phyloP scores from a whole-genome alignment of 2,329 filamentous ascomycete genomes.

The Fusarium xylarioides region DNA sequence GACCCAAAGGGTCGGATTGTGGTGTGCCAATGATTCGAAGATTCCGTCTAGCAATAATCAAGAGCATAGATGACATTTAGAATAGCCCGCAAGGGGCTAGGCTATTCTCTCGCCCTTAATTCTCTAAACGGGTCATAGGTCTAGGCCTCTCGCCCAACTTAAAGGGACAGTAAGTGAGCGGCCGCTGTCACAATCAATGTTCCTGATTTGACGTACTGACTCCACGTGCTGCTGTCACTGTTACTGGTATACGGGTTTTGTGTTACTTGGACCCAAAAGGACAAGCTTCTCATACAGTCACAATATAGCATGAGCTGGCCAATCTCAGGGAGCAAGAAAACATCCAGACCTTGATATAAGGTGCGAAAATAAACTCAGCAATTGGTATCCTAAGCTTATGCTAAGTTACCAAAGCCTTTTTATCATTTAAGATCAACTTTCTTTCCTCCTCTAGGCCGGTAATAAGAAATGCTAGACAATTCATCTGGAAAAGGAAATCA shows the following conservation, averaged over 20 bases:
- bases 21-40: background rate
- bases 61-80: background rate
- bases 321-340: background rate
- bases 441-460: background rate
- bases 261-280: background rate
- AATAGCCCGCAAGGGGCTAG: conserved; percentile 15
- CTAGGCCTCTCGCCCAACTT: conserved; percentile 15
- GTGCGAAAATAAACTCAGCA: background rate
- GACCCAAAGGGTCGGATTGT: background rate
- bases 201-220: background rate
- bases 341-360: background rate
- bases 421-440: background rate
- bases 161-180: background rate
- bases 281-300: background rate
- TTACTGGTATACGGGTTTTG: background rate
- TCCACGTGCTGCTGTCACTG: background rate
- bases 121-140: conserved; percentile 1
- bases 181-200: background rate
- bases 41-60: background rate
- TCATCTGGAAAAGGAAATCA: background rate
- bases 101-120: background rate
- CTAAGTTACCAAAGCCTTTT: background rate
- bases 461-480: background rate
- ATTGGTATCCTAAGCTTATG: background rate
- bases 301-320: background rate